phyloP scores from a whole-genome alignment of 2,329 filamentous ascomycete genomes.

The Fusarium chaquense region DNA sequence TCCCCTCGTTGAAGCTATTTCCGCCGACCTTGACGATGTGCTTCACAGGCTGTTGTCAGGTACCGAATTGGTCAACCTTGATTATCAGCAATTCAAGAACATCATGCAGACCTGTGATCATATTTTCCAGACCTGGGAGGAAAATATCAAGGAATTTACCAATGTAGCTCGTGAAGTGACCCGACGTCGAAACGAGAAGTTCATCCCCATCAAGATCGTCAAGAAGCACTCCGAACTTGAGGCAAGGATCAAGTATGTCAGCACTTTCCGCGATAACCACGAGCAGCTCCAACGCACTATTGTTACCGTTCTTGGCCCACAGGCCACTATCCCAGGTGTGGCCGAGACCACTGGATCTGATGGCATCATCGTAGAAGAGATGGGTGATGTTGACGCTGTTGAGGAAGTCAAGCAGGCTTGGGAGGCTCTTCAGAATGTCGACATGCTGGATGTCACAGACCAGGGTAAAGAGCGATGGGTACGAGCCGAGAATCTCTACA shows the following conservation, averaged over 20 bases:
- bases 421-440: constrained; percentile 92
- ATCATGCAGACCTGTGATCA: constrained; percentile 86
- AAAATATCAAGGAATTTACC: constrained; percentile 96
- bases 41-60: constrained; percentile 89
- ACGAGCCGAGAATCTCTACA: constrained; percentile 94
- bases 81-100: constrained; percentile 88
- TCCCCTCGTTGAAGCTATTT: constrained; percentile 96
- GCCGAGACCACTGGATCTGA: constrained; percentile 65
- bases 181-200: constrained; percentile 93
- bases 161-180: constrained; percentile 97
- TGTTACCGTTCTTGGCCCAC: constrained; percentile 91
- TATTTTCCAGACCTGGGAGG: constrained; percentile 95
- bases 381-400: constrained; percentile 96
- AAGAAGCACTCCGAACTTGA: constrained; percentile 90
- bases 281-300: constrained; percentile 98
- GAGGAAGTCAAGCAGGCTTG: constrained; percentile 97
- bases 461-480: constrained; percentile 94
- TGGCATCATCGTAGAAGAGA: constrained; percentile 86
- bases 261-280: constrained; percentile 95
- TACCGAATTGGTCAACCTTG: constrained; percentile 88
- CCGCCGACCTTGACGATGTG: constrained; percentile 87
- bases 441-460: constrained; percentile 90
- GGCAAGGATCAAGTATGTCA: constrained; percentile 91
- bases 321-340: constrained; percentile 67
- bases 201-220: constrained; percentile 96